Evolutionary conservation across 1,284 basidiomycete species (phyloP).

Genomic region (Irpex sp.): DNA sequence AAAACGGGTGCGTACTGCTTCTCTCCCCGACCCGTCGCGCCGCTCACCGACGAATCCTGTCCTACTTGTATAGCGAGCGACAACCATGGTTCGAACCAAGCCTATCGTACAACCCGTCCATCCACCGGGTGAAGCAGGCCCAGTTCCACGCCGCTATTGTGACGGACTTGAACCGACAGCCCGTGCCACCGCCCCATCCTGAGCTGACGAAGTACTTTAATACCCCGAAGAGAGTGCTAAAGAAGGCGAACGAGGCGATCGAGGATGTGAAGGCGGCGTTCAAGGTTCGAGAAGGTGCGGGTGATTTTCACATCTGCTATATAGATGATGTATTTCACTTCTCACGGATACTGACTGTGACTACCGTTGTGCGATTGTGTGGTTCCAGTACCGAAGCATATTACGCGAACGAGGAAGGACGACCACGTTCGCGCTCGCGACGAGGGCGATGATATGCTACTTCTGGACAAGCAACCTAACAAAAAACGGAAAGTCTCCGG

Average conservation of each 20-base stretch:
- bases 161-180: slow-evolving; percentile 66
- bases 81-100: slow-evolving; percentile 76
- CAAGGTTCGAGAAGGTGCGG: slow-evolving; percentile 70
- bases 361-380: not conserved
- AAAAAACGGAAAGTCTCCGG: slow-evolving; percentile 18
- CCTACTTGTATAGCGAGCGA: slow-evolving; percentile 40
- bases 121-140: slow-evolving; percentile 91
- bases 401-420: slow-evolving; percentile 47
- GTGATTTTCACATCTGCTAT: not conserved
- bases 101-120: slow-evolving; percentile 83
- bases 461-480: slow-evolving; percentile 51
- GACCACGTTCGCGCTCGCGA: slow-evolving; percentile 58
- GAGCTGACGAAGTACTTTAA: slow-evolving; percentile 83
- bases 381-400: slow-evolving; percentile 54
- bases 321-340: too few species aligned
- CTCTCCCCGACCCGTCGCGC: not conserved
- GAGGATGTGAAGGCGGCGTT: slow-evolving; percentile 64
- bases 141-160: slow-evolving; percentile 85
- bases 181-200: slow-evolving; percentile 82
- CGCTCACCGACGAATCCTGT: not conserved
- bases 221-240: slow-evolving; percentile 67
- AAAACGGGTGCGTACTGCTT: slow-evolving; percentile 53
- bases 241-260: slow-evolving; percentile 51
- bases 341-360: too few species aligned
- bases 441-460: slow-evolving; percentile 60